Percentiles rank a stretch among this genome's conserved stretches.
phyloP scores from a whole-genome alignment of 31 red algal genomes.

The Odonthalia washingtoniensis region DNA sequence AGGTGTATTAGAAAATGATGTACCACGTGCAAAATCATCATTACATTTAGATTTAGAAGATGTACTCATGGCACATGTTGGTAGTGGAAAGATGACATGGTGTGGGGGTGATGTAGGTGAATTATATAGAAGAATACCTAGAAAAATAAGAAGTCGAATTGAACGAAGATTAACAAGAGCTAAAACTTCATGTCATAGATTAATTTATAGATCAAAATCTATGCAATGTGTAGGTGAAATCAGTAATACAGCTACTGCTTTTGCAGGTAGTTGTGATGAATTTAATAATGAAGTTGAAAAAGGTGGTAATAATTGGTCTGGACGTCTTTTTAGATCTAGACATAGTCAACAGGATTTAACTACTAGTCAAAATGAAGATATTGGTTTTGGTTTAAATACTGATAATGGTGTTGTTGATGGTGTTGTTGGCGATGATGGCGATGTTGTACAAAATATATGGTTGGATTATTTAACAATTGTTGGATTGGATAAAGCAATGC shows the following conservation, averaged over 20 bases:
- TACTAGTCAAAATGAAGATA: background rate
- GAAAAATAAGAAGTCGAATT: constrained; percentile 30
- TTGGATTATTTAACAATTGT: constrained; percentile 33
- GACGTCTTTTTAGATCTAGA: constrained; percentile 19
- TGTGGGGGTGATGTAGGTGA: constrained; percentile 17
- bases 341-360: background rate
- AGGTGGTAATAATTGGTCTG: background rate
- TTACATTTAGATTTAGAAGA: constrained; percentile 35
- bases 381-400: background rate
- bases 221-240: constrained; percentile 2
- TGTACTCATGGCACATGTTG: constrained; percentile 42
- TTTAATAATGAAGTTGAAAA: background rate
- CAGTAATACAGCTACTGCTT: constrained; percentile 32
- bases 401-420: background rate
- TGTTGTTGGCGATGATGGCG: constrained; percentile 18
- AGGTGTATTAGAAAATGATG: constrained; percentile 34
- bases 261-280: background rate
- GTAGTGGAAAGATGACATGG: constrained; percentile 39
- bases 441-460: constrained; percentile 43
- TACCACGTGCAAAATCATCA: background rate
- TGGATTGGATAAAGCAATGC: constrained; percentile 55
- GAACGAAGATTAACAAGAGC: constrained; percentile 42
- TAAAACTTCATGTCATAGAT: constrained; percentile 44
- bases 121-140: constrained; percentile 26
- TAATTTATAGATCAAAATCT: constrained; percentile 22